phyloP scores from a whole-genome alignment of 805 yeast species.

The Starmera pachycereana region DNA sequence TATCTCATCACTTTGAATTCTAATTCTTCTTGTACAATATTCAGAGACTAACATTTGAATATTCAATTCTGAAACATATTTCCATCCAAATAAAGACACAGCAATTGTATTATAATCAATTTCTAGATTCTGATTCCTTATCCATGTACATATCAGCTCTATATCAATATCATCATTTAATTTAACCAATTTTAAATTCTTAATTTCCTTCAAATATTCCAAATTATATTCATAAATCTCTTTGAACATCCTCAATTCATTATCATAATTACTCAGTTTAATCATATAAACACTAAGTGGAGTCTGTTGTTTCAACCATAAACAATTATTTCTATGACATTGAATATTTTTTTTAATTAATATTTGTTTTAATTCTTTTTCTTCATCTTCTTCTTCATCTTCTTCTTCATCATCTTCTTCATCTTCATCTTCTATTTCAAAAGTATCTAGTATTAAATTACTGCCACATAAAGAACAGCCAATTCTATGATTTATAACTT shows the following conservation, averaged over 20 bases:
- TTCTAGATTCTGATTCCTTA: slow-evolving; percentile 4
- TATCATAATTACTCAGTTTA: slow-evolving; percentile 3
- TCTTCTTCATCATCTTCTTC: slow-evolving; percentile 5
- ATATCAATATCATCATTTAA: neutral
- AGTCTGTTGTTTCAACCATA: slow-evolving; percentile 13
- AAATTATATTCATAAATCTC: slow-evolving; percentile 4
- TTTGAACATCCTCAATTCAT: slow-evolving; percentile 3
- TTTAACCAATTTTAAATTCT: neutral
- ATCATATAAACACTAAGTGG: slow-evolving; percentile 12
- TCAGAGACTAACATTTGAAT: slow-evolving; percentile 20
- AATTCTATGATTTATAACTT: slow-evolving; percentile 20
- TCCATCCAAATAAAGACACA: slow-evolving; percentile 28
- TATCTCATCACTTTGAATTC: slow-evolving; percentile 16
- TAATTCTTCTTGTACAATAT: slow-evolving; percentile 26
- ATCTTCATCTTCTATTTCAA: slow-evolving; percentile 7
- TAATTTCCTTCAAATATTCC: neutral
- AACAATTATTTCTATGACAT: slow-evolving; percentile 14
- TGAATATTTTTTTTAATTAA: slow-evolving; percentile 5
- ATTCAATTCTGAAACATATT: slow-evolving; percentile 18
- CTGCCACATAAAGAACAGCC: slow-evolving; percentile 23
- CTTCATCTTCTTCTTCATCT: neutral
- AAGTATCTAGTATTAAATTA: slow-evolving; percentile 20
- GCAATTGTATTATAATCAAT: slow-evolving; percentile 6
- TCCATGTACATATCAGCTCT: slow-evolving; percentile 4
- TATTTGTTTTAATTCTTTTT: slow-evolving; percentile 2